Conservation (phyloP, 805 yeast species). For the Candida succiphila region DNA sequence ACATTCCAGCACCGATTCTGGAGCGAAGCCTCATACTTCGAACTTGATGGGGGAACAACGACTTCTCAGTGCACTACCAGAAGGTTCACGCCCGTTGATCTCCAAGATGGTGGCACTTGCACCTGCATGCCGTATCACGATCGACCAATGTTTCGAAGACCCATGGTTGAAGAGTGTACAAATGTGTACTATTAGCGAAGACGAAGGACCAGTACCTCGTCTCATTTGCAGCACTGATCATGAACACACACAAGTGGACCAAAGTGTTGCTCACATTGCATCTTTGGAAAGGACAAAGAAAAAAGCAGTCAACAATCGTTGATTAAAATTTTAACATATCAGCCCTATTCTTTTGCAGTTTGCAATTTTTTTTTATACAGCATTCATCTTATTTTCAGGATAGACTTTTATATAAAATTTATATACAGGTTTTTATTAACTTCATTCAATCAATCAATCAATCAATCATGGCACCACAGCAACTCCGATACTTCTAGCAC, state of each 20-base stretch:
- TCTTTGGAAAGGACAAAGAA: slow-evolving; percentile 79
- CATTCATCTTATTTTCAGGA: not conserved
- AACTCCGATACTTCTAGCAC: slow-evolving; percentile 87
- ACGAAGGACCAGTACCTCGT: slow-evolving; percentile 26
- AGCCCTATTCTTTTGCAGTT: not conserved
- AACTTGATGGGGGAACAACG: slow-evolving; percentile 64
- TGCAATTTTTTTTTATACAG: not conserved
- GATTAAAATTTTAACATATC: not conserved
- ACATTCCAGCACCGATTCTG: slow-evolving; percentile 1
- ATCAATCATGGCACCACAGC: too few species aligned
- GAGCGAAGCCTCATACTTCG: slow-evolving; percentile 42
- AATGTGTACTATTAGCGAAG: slow-evolving; percentile 57
- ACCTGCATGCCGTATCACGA: slow-evolving; percentile 76
- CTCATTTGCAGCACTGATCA: slow-evolving; percentile 47
- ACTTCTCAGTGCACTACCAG: slow-evolving; percentile 59
- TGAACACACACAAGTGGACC: slow-evolving; percentile 82
- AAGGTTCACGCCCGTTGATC: slow-evolving; percentile 55
- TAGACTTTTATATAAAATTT: too few species aligned
- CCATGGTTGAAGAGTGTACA: slow-evolving; percentile 54
- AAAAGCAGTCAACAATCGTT: slow-evolving; percentile 16
- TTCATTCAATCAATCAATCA: too few species aligned
- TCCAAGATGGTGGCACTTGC: slow-evolving; percentile 76
- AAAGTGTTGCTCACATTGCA: slow-evolving; percentile 92
- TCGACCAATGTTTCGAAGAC: slow-evolving; percentile 70
- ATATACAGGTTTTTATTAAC: too few species aligned